phyloP scores from a whole-genome alignment of 257 asterid species.

The Lithospermum erythrorhizon region DNA sequence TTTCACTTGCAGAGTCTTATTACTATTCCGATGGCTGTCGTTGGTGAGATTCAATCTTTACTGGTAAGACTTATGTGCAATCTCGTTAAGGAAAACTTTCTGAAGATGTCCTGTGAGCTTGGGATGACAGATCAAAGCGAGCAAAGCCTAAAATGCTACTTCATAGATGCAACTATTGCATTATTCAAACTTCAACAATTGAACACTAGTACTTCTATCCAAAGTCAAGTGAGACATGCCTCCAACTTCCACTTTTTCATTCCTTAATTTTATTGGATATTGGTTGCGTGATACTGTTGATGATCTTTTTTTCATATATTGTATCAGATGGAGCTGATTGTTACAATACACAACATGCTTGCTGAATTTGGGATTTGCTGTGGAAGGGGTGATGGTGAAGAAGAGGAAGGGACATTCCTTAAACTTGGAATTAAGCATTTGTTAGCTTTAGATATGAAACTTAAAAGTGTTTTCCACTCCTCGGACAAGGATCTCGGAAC shows the following conservation, averaged over 20 bases:
- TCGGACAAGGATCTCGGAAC: conserved; percentile 38
- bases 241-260: conserved; percentile 2
- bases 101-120: conserved; percentile 41
- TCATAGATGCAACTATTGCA: conserved; percentile 83
- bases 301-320: conserved; percentile 9
- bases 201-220: conserved; percentile 48
- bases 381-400: conserved; percentile 68
- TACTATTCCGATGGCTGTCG: conserved; percentile 29
- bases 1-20: conserved; percentile 45
- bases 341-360: conserved; percentile 90
- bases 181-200: conserved; percentile 80
- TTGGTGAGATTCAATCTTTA: conserved; percentile 71
- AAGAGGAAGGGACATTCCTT: conserved; percentile 79
- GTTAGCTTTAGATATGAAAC: conserved; percentile 82
- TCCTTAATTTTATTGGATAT: background rate
- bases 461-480: conserved; percentile 43
- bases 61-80: conserved; percentile 69
- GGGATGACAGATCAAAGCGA: conserved; percentile 51
- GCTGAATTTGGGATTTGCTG: conserved; percentile 97
- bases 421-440: conserved; percentile 91
- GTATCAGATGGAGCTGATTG: conserved; percentile 70
- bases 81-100: conserved; percentile 54
- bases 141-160: conserved; percentile 46
- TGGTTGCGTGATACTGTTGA: conserved; percentile 7
- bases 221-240: conserved; percentile 66